A percentile compares a stretch with the other conserved stretches of the same genome.
These are phyloP conservation scores for Paradendryphiella salina DNA, from an alignment of 2,329 filamentous ascomycete genomes.

Conservation along the genomic window DNA sequence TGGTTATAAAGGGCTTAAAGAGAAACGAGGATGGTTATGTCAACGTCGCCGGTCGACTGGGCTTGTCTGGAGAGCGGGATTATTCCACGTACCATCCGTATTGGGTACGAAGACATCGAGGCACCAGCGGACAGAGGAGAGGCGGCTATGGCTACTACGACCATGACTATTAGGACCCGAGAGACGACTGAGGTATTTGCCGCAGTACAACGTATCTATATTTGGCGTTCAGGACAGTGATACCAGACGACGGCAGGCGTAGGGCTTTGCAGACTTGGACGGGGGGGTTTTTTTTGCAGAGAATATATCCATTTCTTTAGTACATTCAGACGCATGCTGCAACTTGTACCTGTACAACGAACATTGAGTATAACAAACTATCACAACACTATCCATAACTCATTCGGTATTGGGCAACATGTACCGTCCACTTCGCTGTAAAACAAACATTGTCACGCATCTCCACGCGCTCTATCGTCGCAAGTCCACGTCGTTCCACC, in stretches of 20 bases:
- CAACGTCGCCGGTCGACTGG: slow-evolving; percentile 65
- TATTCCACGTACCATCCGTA: slow-evolving; percentile 34
- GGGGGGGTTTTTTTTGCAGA: neutral
- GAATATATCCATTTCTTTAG: neutral
- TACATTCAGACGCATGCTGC: too few relatives aligned
- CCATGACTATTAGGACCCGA: neutral
- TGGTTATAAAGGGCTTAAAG: slow-evolving; percentile 50
- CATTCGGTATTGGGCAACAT: too few relatives aligned
- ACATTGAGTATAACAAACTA: too few relatives aligned
- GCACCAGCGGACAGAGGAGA: slow-evolving; percentile 4
- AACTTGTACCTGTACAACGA: too few relatives aligned
- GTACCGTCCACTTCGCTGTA: too few relatives aligned
- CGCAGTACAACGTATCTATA: neutral
- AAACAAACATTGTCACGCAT: too few relatives aligned
- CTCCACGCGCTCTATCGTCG: too few relatives aligned
- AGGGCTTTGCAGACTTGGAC: neutral
- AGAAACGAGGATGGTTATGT: slow-evolving; percentile 60
- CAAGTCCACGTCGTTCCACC: too few relatives aligned
- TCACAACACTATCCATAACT: too few relatives aligned
- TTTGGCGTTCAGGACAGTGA: slow-evolving; percentile 6
- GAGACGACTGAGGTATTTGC: neutral
- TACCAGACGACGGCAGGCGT: neutral
- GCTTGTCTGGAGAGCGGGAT: slow-evolving; percentile 56
- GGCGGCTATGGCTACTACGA: slow-evolving; percentile 5
- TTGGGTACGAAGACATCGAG: slow-evolving; percentile 28